These are phyloP conservation scores for Trametes villosa DNA, from an alignment of 768 basidiomycete genomes.

Conservation along the genomic window DNA sequence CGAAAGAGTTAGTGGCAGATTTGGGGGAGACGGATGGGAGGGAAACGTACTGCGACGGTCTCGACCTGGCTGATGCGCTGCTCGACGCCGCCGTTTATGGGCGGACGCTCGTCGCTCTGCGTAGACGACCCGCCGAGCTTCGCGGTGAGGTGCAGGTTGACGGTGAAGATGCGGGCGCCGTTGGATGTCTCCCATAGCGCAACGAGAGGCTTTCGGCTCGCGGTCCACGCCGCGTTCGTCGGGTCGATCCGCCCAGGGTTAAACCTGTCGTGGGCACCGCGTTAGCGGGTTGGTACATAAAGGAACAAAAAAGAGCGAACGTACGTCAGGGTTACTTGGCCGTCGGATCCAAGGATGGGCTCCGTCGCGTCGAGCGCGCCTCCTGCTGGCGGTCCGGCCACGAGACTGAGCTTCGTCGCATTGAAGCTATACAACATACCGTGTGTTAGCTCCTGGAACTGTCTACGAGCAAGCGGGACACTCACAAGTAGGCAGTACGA, in stretches of 20 bases:
- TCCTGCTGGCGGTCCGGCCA: constrained; percentile 51
- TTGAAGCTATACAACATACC: constrained; percentile 41
- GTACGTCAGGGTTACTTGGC: constrained; percentile 49
- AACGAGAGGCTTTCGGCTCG: constrained; percentile 61
- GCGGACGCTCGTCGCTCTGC: constrained; percentile 60
- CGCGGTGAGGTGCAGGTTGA: constrained; percentile 62
- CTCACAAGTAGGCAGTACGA: constrained; percentile 57
- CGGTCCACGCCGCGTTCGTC: constrained; percentile 54
- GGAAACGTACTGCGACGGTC: constrained; percentile 49
- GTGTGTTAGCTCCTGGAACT: neutral
- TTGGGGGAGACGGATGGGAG: neutral
- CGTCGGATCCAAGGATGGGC: constrained; percentile 38
- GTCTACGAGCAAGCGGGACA: neutral
- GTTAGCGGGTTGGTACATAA: neutral
- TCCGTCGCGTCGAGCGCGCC: constrained; percentile 51
- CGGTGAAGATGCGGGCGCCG: constrained; percentile 54
- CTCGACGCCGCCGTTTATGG: constrained; percentile 55
- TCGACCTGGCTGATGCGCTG: constrained; percentile 54
- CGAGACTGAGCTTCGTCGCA: constrained; percentile 51
- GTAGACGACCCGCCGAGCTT: constrained; percentile 53
- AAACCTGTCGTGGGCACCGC: constrained; percentile 44
- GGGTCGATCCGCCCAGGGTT: constrained; percentile 70
- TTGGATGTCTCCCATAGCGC: constrained; percentile 54
- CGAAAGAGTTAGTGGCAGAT: neutral
- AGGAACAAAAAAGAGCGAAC: neutral